phyloP scores from a whole-genome alignment of 2,329 filamentous ascomycete species.

The Trichoderma sp. region DNA sequence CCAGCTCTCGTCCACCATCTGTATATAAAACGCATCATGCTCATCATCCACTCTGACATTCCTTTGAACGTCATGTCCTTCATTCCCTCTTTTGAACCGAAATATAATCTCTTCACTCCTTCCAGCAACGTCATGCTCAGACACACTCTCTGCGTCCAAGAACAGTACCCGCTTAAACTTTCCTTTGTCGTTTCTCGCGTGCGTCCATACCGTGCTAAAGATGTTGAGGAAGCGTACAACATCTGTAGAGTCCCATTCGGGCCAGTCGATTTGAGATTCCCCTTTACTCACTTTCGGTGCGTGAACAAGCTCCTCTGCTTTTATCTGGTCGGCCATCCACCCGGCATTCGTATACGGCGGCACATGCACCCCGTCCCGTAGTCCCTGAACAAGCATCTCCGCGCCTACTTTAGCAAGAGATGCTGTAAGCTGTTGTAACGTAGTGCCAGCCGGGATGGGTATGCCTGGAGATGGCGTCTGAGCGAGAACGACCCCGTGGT shows the following conservation, averaged over 20 bases:
- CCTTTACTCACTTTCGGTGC: slow-evolving; percentile 74
- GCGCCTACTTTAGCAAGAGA: slow-evolving; percentile 68
- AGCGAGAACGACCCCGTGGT: slow-evolving; percentile 74
- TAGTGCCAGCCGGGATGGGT: slow-evolving; percentile 50
- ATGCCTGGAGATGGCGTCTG: slow-evolving; percentile 68
- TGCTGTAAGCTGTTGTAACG: slow-evolving; percentile 46
- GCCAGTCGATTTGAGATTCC: slow-evolving; percentile 67
- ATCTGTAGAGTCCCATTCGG: slow-evolving; percentile 53
- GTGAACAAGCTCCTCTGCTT: slow-evolving; percentile 43
- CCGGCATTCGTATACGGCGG: slow-evolving; percentile 56
- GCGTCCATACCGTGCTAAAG: slow-evolving; percentile 69
- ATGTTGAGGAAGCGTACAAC: slow-evolving; percentile 62
- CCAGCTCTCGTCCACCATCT: slow-evolving; percentile 31
- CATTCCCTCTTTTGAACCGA: slow-evolving; percentile 1
- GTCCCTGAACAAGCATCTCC: slow-evolving; percentile 67
- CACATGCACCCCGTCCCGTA: slow-evolving; percentile 67
- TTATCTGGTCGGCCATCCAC: slow-evolving; percentile 35
- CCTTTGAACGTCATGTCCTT: slow-evolving; percentile 7
- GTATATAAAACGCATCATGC: slow-evolving; percentile 35
- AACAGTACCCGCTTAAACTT: slow-evolving; percentile 47
- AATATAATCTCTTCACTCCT: slow-evolving; percentile 31
- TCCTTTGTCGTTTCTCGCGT: slow-evolving; percentile 36
- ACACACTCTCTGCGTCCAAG: slow-evolving; percentile 39
- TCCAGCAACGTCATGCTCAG: slow-evolving; percentile 27
- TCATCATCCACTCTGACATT: slow-evolving; percentile 28